Evolutionary conservation across 768 basidiomycete genomes (phyloP).

Genomic region (Mrakia hoshinonis): DNA sequence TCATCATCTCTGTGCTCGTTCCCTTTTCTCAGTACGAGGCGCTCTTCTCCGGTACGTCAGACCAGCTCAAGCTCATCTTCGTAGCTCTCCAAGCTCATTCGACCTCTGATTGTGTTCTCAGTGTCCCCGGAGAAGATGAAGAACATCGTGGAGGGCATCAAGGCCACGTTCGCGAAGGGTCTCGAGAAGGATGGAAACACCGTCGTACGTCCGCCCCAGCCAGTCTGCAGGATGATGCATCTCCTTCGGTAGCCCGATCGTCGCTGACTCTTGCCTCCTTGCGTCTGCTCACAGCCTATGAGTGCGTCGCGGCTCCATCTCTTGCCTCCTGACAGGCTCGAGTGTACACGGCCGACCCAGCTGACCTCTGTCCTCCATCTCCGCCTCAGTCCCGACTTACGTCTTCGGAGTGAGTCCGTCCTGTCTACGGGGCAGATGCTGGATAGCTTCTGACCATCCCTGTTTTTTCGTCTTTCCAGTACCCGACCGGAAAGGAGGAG

Average conservation of each 20-base stretch:
- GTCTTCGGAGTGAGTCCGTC: conserved; percentile 53
- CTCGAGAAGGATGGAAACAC: conserved; percentile 71
- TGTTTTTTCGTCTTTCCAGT: conserved; percentile 39
- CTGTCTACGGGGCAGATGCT: not conserved
- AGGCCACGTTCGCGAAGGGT: conserved; percentile 80
- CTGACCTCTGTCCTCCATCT: not conserved
- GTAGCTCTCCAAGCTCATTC: conserved; percentile 50
- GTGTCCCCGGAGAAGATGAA: conserved; percentile 43
- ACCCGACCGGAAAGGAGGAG: conserved; percentile 79
- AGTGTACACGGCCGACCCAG: not conserved
- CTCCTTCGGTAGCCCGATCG: not conserved
- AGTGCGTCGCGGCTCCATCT: conserved; percentile 32
- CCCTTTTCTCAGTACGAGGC: conserved; percentile 57
- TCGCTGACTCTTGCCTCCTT: not conserved
- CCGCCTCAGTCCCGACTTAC: conserved; percentile 85
- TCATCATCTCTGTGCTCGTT: not conserved
- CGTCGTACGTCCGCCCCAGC: conserved; percentile 58
- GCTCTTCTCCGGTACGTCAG: conserved; percentile 50
- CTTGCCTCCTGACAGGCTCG: not conserved
- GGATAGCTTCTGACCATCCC: not conserved
- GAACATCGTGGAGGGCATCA: conserved; percentile 94
- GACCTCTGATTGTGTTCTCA: not conserved
- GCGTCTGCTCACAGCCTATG: conserved; percentile 34
- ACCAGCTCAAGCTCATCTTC: conserved; percentile 51
- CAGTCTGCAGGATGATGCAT: not conserved